Base-by-base conservation (phyloP, 140 eudicot species). In the Stevia rebaudiana region DNA sequence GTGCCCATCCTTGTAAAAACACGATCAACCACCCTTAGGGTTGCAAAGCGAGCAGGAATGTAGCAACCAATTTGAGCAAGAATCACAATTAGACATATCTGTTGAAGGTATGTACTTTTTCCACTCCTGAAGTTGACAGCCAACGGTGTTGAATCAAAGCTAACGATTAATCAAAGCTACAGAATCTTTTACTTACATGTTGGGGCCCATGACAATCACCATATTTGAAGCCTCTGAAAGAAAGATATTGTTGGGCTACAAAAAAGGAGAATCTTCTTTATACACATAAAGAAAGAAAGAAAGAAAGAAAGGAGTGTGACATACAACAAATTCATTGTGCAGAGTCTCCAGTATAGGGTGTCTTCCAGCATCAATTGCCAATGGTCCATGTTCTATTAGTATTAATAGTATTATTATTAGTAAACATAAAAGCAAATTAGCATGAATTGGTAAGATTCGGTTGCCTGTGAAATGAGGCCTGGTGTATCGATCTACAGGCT, bases 31-130 rank as follows among this genome's bases (percentile, higher is more conserved):
- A 84, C 92, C 74, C 99, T 80, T 17, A 88, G 46, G 65, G 90
- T 92, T 39, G 94, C 95, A 80, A 83, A 92, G 40, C 87, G 91
- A 56, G 99, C 99, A 77, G 99, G 99, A 67, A 92, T 69, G 76
- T 92, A 92, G 80, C 99, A 92, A 61, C 99, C 99, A 70, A 88
- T 88, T 81, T 92, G 99, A 73, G 99, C 95, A 50, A 92, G 96
- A 79, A 92, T 85, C 80, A 92, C 84, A 53, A 85, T 75, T 44
- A 85, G 78, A 78, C 99, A 92, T 74, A 83, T 84, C 81, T 88
- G 99, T 75, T 88, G 96, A 74, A 92, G 99, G 80, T 85, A 92
- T 70, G 99, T 92, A 65, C 96, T 92, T 79, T 92, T 92, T 56
- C 99, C 99, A 73, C 99, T 88, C 99, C 99, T 92, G 84, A 63